phyloP scores from a whole-genome alignment of 2,329 filamentous ascomycete genomes.

The Arthrinium puccinioides region DNA sequence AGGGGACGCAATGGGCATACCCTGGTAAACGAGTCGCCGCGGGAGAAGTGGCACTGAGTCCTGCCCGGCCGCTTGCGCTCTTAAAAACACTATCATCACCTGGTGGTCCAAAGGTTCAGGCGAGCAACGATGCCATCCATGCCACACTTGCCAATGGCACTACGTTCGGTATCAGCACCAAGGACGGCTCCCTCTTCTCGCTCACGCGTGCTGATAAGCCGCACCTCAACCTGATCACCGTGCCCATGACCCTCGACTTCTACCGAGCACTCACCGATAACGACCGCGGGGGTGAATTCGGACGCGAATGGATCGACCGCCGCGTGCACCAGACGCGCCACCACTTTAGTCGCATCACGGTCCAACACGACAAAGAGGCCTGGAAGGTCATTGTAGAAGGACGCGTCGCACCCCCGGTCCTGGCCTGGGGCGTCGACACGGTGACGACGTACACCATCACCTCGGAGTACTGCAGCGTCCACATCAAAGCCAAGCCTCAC shows the following conservation, averaged over 20 bases:
- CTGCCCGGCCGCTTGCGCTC: conserved; percentile 20
- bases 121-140: conserved; percentile 21
- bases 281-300: conserved; percentile 47
- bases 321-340: conserved; percentile 38
- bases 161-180: conserved; percentile 36
- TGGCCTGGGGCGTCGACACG: conserved; percentile 51
- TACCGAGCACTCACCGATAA: conserved; percentile 63
- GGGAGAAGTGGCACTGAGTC: conserved; percentile 35
- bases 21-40: conserved; percentile 45
- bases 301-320: conserved; percentile 47
- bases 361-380: conserved; percentile 18
- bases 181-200: conserved; percentile 32
- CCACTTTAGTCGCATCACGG: conserved; percentile 29
- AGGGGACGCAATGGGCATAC: conserved; percentile 42
- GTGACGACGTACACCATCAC: conserved; percentile 49
- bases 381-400: conserved; percentile 37
- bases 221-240: conserved; percentile 32
- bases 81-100: conserved; percentile 14
- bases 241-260: conserved; percentile 42
- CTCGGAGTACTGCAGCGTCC: conserved; percentile 38
- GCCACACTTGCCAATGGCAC: conserved; percentile 27
- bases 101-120: conserved; percentile 12
- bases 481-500: conserved; percentile 37
- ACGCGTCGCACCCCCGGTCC: conserved; percentile 53
- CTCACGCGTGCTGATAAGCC: conserved; percentile 27